These are phyloP conservation scores for Aspergillus bombycis DNA, from an alignment of 2,329 filamentous ascomycete genomes.

Conservation along the genomic window DNA sequence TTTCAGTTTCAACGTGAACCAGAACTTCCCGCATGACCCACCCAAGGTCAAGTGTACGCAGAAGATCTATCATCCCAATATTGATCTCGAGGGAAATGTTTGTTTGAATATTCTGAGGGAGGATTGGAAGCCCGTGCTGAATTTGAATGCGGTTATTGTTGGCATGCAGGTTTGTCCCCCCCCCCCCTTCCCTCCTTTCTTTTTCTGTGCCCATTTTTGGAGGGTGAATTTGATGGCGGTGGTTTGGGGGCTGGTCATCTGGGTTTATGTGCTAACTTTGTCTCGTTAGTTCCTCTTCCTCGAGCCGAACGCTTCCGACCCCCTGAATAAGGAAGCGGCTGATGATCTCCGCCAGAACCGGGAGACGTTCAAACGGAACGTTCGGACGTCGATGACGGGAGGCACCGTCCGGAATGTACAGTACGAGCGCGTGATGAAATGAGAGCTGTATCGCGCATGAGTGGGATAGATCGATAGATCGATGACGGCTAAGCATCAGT, in stretches of 20 bases:
- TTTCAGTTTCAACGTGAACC: constrained; percentile 90
- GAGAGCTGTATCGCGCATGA: background rate
- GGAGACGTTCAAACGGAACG: constrained; percentile 90
- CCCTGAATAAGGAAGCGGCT: constrained; percentile 97
- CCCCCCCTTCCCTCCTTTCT: background rate
- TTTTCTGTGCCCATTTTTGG: background rate
- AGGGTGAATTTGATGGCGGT: background rate
- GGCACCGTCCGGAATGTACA: constrained; percentile 70
- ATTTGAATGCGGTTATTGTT: constrained; percentile 94
- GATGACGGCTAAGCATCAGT: background rate
- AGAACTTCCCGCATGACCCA: constrained; percentile 95
- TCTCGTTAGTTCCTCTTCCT: constrained; percentile 82
- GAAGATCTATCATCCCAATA: constrained; percentile 99
- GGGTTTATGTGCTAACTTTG: background rate
- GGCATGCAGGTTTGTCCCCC: constrained; percentile 73
- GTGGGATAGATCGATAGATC: background rate
- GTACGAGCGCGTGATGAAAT: constrained; percentile 81
- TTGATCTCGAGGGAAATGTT: constrained; percentile 95
- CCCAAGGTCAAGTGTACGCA: constrained; percentile 96
- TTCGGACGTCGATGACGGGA: constrained; percentile 79
- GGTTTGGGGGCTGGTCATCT: background rate
- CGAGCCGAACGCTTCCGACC: constrained; percentile 94
- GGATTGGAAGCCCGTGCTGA: constrained; percentile 98
- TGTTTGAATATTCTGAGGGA: constrained; percentile 96
- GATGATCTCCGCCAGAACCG: constrained; percentile 85